Base-by-base conservation (phyloP, 805 yeast genomes). In the Candida vaughaniae region DNA sequence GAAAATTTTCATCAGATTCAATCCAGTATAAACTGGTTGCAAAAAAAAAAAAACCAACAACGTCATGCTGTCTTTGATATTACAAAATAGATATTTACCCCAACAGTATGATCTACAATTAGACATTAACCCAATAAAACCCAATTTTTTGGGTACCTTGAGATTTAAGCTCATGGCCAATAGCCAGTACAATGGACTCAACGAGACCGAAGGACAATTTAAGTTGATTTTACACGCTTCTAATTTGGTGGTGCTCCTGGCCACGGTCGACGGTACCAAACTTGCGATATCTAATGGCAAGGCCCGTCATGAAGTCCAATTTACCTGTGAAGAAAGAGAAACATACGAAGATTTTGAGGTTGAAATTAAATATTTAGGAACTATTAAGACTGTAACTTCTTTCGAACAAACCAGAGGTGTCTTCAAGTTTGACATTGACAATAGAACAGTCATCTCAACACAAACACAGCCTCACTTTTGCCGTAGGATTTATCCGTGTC, bases 401-500 rank as follows among this genome's bases (percentile, higher is more conserved):
- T 37, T 38, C 8, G 35, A 31, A n/a, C 47, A 43, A 26, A 43
- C 47, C 20, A 40, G 35, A 22, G 47, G 45, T 3, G 25, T 38
- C 1, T 43, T 43, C 37, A 40, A 38, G 28, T 38, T 38, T 16
- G 39, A 80, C 78, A 51, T 81, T 78, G 60, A 80, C 1, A 69
- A 75, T 41, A 72, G 75, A 43, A 71, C 60, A 39, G 60, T 83
- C 9, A 52, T 84, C 22, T 80, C 89, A 0, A 82, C 93, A 1
- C 93, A 85, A 51, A 70, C 78, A 29, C 90, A 84, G 53, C 89
- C 93, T 0, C 67, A 69, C 12, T 80, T 71, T 45, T 82, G 88
- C 3, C 66, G 82, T 46, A 51, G 53, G 32, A 72, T 85, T 9
- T 80, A 80, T 49, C 95, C 95, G 2, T 76, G 83, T 48, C 51